These are phyloP conservation scores for Chalciporus pseudorubinellus DNA, from an alignment of 768 basidiomycete species.

Conservation along the genomic window DNA sequence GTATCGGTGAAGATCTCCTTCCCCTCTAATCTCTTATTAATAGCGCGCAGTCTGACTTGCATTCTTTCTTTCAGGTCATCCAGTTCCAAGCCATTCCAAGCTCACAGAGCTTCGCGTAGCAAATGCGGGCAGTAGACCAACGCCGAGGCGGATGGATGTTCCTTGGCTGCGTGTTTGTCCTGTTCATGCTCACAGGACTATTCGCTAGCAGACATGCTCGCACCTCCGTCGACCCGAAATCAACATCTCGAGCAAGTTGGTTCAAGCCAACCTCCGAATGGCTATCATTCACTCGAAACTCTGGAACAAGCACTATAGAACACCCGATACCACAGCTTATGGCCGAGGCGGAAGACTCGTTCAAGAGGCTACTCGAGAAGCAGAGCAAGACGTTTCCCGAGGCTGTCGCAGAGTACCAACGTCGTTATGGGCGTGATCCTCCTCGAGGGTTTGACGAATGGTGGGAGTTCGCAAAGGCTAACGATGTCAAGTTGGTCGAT, in stretches of 20 bases:
- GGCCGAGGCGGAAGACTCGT: constrained; percentile 76
- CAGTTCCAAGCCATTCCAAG: too few relatives aligned
- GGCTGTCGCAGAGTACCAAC: constrained; percentile 80
- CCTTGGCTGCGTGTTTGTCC: constrained; percentile 39
- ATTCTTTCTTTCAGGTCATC: constrained; percentile 21
- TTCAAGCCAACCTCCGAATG: constrained; percentile 16
- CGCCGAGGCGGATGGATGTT: constrained; percentile 39
- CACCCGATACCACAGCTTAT: constrained; percentile 89
- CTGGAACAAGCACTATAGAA: constrained; percentile 19
- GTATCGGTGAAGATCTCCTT: too few relatives aligned
- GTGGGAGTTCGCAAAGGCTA: constrained; percentile 76
- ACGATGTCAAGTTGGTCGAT: constrained; percentile 78
- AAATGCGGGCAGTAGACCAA: constrained; percentile 19
- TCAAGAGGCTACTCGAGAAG: constrained; percentile 56
- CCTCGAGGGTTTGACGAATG: constrained; percentile 91
- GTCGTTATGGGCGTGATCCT: constrained; percentile 74
- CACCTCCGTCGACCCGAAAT: neutral
- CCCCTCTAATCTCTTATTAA: too few relatives aligned
- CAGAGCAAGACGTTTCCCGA: constrained; percentile 80
- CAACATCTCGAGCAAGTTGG: constrained; percentile 10
- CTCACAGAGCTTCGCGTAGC: neutral
- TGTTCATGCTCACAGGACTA: constrained; percentile 52
- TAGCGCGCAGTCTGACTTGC: neutral
- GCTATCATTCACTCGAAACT: constrained; percentile 15
- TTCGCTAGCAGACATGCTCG: constrained; percentile 37